Evolutionary conservation across 495 filamentous ascomycete species (phyloP), one percentile per base, ranked within the genome.

Genomic region (Parathielavia appendiculata): DNA sequence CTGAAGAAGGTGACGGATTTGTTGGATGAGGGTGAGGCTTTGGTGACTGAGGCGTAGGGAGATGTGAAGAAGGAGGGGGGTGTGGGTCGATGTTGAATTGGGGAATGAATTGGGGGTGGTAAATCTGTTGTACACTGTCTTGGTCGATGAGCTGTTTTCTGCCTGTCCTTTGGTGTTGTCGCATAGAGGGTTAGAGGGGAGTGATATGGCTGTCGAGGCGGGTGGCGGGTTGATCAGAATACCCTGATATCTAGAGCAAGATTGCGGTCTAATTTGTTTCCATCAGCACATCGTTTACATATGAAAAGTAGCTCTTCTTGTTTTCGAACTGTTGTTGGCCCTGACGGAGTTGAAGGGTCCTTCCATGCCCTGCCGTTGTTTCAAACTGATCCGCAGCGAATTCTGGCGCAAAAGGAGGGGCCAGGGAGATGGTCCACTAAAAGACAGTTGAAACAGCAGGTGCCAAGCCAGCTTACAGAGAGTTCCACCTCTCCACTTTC

Each of bases 1-100:
- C 63, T 97, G 69, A 84, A 83, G 62, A 86, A 85, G 66, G 85
- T 98, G 46, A 88, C 87, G 57, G 86, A 85, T 59, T 76, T 96
- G 73, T 70, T 98, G 65, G 92, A 97, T 73, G 95, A 98, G 69
- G 91, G 90, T 7, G 95, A 98, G 79, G 87, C 91, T 73, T 74
- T 96, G 65, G 86, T 92, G 83, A 84, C 83, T 54, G 90, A 93
- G 71, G 79, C 66, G 40, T 68, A 32, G 51, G 19, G 1, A 7
- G 2, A 11, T 5, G 20, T 19, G 13, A 45, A 5, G 26, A 16
- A 14, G 39, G 8, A 35, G 10, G 12, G 40, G 4, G 14, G 22
- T 45, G 10, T 51, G 45, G 22, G 34, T 30, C 44, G 13, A 48
- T 51, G 13, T 49, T 26, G 0, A 13, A 17, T 44, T 30, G 39